Percentiles rank a stretch among this genome's conserved stretches.
These are phyloP conservation scores for Fusarium fracticaudum DNA, from an alignment of 2,329 filamentous ascomycete species.

Conservation along the genomic window DNA sequence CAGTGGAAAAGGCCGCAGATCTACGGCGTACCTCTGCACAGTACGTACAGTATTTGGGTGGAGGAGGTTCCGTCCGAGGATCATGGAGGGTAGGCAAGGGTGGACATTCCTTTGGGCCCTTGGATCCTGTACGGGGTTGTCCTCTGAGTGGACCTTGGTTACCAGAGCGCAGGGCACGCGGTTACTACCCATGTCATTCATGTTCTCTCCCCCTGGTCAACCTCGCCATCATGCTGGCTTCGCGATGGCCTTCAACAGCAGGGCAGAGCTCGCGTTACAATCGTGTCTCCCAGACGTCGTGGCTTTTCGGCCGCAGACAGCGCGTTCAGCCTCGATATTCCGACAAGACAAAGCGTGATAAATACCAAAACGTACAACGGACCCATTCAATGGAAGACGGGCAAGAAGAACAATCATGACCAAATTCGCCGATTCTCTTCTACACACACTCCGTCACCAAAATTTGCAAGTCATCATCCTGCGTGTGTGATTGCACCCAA, in stretches of 20 bases:
- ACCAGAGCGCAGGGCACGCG: constrained; percentile 34
- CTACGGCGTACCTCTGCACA: constrained; percentile 22
- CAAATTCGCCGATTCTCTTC: not conserved
- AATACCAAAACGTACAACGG: not conserved
- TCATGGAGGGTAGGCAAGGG: not conserved
- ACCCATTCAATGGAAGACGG: not conserved
- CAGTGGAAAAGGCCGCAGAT: constrained; percentile 46
- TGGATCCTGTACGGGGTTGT: constrained; percentile 35
- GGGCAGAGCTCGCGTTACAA: constrained; percentile 31
- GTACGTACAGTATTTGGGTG: constrained; percentile 39
- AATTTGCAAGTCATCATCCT: constrained; percentile 18
- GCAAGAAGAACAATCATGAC: not conserved
- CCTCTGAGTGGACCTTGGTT: constrained; percentile 29
- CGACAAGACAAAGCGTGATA: not conserved
- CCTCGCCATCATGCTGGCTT: constrained; percentile 40
- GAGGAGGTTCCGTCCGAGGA: constrained; percentile 15
- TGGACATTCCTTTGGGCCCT: constrained; percentile 42
- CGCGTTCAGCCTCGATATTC: not conserved
- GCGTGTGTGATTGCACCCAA: constrained; percentile 32
- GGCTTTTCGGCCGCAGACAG: constrained; percentile 22
- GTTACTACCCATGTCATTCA: constrained; percentile 30
- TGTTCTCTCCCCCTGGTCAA: constrained; percentile 33
- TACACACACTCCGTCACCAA: constrained; percentile 41
- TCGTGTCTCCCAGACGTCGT: constrained; percentile 15
- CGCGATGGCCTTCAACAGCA: constrained; percentile 35